A percentile compares a stretch with the other conserved stretches of the same genome.
Conservation (phyloP, 371 early-diverging fungal genomes). For the Apophysomyces ossiformis region DNA sequence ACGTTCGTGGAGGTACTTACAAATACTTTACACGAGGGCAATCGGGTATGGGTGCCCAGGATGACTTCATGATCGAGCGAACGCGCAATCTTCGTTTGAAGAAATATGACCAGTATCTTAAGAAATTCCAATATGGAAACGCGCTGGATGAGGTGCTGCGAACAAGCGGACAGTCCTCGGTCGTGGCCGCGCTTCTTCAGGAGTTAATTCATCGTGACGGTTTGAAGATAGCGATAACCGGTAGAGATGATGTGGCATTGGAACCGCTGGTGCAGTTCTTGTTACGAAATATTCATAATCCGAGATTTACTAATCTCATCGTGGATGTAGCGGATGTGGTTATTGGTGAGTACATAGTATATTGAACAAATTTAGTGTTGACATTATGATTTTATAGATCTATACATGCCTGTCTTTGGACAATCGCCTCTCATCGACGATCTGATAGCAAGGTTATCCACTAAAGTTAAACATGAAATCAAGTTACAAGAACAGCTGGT, state of each 20-base stretch:
- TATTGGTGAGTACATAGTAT: conserved; percentile 58
- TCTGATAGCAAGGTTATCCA: conserved; percentile 61
- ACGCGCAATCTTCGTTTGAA: conserved; percentile 62
- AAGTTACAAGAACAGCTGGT: conserved; percentile 74
- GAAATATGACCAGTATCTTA: conserved; percentile 82
- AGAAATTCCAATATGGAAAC: conserved; percentile 82
- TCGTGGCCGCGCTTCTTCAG: conserved; percentile 79
- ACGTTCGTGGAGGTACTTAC: conserved; percentile 61
- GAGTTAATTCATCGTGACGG: conserved; percentile 90
- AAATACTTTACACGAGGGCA: conserved; percentile 78
- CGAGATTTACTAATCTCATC: conserved; percentile 76
- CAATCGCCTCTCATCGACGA: conserved; percentile 79
- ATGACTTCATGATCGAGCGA: conserved; percentile 75
- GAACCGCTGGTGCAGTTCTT: conserved; percentile 85
- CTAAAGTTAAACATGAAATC: conserved; percentile 76
- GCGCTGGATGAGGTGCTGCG: conserved; percentile 83
- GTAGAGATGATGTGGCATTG: conserved; percentile 86
- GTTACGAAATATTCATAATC: conserved; percentile 75
- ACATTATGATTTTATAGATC: conserved; percentile 51
- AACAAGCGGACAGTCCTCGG: conserved; percentile 51
- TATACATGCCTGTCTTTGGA: conserved; percentile 79
- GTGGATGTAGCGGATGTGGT: conserved; percentile 76
- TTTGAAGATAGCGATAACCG: conserved; percentile 77
- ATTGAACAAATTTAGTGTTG: background rate
- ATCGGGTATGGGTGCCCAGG: conserved; percentile 41